Conservation (phyloP, 352 stramenopile species). For the Pythium brachiatum region DNA sequence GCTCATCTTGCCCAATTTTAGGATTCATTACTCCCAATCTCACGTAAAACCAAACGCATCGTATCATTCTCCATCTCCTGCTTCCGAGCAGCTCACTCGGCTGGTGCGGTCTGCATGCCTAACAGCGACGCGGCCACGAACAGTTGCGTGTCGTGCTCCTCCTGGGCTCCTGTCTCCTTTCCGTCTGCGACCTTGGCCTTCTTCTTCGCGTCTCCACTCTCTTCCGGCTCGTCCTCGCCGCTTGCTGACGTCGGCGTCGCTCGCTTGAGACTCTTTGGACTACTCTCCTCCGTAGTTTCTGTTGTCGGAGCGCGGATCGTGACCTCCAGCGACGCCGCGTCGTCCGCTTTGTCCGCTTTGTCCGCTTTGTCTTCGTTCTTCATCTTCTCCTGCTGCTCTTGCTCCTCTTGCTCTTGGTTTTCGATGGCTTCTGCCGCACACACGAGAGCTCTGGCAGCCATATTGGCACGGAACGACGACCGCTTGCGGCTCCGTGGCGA, state of each 20-base stretch:
- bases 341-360: constrained; percentile 11
- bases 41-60: constrained; percentile 1
- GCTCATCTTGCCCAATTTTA: not conserved
- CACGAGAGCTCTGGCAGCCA: constrained; percentile 4
- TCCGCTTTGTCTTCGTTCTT: constrained; percentile 15
- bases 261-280: constrained; percentile 2
- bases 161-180: not conserved
- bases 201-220: not conserved
- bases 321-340: constrained; percentile 14
- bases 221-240: not conserved
- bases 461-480: constrained; percentile 1
- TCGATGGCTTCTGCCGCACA: constrained; percentile 7
- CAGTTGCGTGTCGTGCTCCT: constrained; percentile 20
- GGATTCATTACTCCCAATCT: not conserved
- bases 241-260: not conserved
- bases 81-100: constrained; percentile 4
- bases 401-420: constrained; percentile 7
- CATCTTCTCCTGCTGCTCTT: not conserved
- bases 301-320: constrained; percentile 12
- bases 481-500: constrained; percentile 4
- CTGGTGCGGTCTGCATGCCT: constrained; percentile 23
- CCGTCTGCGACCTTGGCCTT: not conserved
- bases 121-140: constrained; percentile 25
- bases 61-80: not conserved
- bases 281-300: not conserved